Base-by-base conservation (phyloP, 1,139 yeast genomes). In the Debaryomyces udenii region DNA sequence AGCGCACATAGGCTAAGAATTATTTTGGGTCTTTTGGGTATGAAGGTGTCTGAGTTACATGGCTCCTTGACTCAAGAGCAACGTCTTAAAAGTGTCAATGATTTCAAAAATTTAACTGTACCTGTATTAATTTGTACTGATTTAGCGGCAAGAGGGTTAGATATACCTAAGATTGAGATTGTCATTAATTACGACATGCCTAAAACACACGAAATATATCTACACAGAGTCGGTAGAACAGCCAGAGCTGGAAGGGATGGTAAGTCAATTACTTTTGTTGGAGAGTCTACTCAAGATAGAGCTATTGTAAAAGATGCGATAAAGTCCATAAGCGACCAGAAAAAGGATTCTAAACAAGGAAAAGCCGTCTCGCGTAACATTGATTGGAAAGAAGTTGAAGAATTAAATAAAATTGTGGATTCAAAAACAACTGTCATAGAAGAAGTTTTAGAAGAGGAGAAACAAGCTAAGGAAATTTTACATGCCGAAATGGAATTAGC, bases 241-340 rank as follows among this genome's bases (percentile, higher is more conserved):
- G 99, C 99, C 9, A 88, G 99, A 79, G 99, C 97, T 40, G 99
- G 99, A 28, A 80, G 98, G 64, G 89, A 87, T 42, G 99, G 99
- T 76, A 78, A 79, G 43, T 86, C 97, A 35, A 85, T 93, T 35
- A 83, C 98, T 3, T 82, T 93, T 62, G 99, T 94, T 7, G 98
- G 98, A 14, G 99, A 93, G 61, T 74, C 88, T 2, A 74, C 88
- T 16, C 79, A 76, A 44, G 99, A 93, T 52, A 81, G 99, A 67
- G 70, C 78, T 32, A 89, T 94, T 53, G 98, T 93, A 11, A 90
- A 86, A 61, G 88, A 83, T 20, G 96, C 96, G 2, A 82, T 93
- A 50, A 86, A 83, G 57, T 65, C 74, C 6, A 52, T 70, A 33
- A 59, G 53, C 27, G 80, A 78, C 3, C 79, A 76, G 39, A 53